Conservation (phyloP, 2,329 filamentous ascomycete species). For the Monosporascus sp. region DNA sequence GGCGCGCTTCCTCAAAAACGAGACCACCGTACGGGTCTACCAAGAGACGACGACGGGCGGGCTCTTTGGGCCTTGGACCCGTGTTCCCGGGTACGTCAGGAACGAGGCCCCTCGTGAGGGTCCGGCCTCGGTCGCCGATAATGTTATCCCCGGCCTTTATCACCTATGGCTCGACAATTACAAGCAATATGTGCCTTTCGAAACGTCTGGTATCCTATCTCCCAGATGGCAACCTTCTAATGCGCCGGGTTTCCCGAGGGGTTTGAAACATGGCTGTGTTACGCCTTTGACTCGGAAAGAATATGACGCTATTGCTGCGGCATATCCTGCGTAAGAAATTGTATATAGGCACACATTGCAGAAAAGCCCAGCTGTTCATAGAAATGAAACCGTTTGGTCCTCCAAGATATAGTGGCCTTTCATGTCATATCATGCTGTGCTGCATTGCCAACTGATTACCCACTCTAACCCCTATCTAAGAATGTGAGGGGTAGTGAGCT, state of each 20-base stretch:
- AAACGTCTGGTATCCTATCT: constrained; percentile 32
- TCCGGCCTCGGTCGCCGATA: constrained; percentile 33
- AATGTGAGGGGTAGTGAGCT: no score
- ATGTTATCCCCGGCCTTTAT: constrained; percentile 27
- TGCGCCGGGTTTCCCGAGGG: constrained; percentile 33
- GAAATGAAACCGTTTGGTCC: no score
- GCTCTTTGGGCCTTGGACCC: constrained; percentile 43
- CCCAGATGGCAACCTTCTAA: constrained; percentile 33
- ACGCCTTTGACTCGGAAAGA: constrained; percentile 36
- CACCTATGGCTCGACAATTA: constrained; percentile 42
- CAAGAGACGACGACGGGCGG: constrained; percentile 39
- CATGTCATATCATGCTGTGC: no score
- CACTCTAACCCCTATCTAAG: no score
- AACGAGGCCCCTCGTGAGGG: constrained; percentile 30
- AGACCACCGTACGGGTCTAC: constrained; percentile 42
- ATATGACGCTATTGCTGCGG: constrained; percentile 29
- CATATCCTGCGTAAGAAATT: constrained; percentile 12
- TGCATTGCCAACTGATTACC: no score
- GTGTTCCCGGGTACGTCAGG: constrained; percentile 31
- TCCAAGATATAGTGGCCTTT: no score
- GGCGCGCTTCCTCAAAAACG: constrained; percentile 46
- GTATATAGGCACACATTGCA: no score
- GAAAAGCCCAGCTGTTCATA: no score
- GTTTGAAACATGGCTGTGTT: constrained; percentile 44
- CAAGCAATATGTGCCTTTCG: constrained; percentile 39